Evolutionary conservation across 192 early-diverging fungal genomes (phyloP).

Genomic region (Linnemannia schmuckeri): DNA sequence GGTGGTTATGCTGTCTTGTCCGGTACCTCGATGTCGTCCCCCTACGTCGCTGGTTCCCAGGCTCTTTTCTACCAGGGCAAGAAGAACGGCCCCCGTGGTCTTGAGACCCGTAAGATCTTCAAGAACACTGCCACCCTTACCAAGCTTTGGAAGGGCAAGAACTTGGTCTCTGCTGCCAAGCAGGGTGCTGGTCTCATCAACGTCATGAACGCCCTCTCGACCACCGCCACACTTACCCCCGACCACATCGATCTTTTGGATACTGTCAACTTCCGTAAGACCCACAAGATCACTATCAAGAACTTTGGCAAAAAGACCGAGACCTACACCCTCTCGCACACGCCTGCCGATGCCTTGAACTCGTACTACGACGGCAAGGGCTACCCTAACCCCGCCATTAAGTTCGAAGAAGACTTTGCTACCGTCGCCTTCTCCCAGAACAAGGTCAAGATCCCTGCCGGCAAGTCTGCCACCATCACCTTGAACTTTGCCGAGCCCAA

Average conservation of each 20-base stretch:
- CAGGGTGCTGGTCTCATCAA: slow-evolving; percentile 56
- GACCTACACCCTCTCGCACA: slow-evolving; percentile 49
- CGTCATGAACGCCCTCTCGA: slow-evolving; percentile 33
- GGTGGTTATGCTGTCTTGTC: slow-evolving; percentile 33
- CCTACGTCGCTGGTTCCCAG: slow-evolving; percentile 56
- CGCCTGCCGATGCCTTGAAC: slow-evolving; percentile 43
- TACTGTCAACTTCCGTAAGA: slow-evolving; percentile 25
- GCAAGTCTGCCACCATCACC: slow-evolving; percentile 31
- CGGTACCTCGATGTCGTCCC: slow-evolving; percentile 63
- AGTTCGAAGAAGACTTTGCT: slow-evolving; percentile 27
- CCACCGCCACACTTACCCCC: slow-evolving; percentile 32
- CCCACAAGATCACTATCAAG: slow-evolving; percentile 53
- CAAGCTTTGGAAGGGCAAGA: slow-evolving; percentile 13
- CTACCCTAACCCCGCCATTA: slow-evolving; percentile 19
- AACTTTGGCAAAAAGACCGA: slow-evolving; percentile 53
- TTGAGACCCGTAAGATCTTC: slow-evolving; percentile 31
- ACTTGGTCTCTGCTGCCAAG: slow-evolving; percentile 41
- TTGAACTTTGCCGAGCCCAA: slow-evolving; percentile 37
- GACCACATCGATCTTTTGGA: slow-evolving; percentile 45
- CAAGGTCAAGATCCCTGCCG: slow-evolving; percentile 45
- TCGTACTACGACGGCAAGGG: slow-evolving; percentile 24
- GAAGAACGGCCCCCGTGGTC: slow-evolving; percentile 26
- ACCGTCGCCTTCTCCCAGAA: slow-evolving; percentile 26
- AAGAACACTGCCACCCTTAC: slow-evolving; percentile 45
- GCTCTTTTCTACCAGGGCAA: slow-evolving; percentile 51